A percentile compares a stretch with the other conserved stretches of the same genome.
Conservation (phyloP, 1,139 yeast species). For the Yamadazyma taylorii region DNA sequence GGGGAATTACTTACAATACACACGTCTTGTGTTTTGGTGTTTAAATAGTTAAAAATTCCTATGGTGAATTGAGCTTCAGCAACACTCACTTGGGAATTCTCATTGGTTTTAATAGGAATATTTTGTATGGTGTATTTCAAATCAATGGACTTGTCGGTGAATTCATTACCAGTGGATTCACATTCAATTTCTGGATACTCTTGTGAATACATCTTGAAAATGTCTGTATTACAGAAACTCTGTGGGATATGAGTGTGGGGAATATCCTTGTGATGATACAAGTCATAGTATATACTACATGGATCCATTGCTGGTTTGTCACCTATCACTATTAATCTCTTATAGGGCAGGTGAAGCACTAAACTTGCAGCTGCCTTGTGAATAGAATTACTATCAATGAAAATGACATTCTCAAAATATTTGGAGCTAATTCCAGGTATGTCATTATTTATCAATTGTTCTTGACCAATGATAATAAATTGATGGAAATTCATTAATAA, state of each 20-base stretch:
- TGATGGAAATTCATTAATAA: slow-evolving; percentile 6
- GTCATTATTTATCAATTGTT: slow-evolving; percentile 2
- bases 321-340: slow-evolving; percentile 9
- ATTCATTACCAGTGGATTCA: background rate
- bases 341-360: background rate
- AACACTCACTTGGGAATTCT: slow-evolving; percentile 10
- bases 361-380: background rate
- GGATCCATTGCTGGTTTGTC: slow-evolving; percentile 3
- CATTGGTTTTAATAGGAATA: background rate
- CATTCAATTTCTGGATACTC: background rate
- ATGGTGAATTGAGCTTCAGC: slow-evolving; percentile 13
- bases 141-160: background rate
- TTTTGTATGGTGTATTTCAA: background rate
- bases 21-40: slow-evolving; percentile 6
- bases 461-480: slow-evolving; percentile 5
- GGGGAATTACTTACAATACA: slow-evolving; percentile 11
- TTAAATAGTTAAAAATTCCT: slow-evolving; percentile 6
- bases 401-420: slow-evolving; percentile 9
- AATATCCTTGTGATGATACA: background rate
- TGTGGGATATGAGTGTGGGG: background rate
- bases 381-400: slow-evolving; percentile 10
- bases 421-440: background rate
- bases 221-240: slow-evolving; percentile 1
- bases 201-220: slow-evolving; percentile 4
- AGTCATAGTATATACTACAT: background rate